Conservation (phyloP, 2,329 filamentous ascomycete species). For the Pseudogymnoascus sp. region DNA sequence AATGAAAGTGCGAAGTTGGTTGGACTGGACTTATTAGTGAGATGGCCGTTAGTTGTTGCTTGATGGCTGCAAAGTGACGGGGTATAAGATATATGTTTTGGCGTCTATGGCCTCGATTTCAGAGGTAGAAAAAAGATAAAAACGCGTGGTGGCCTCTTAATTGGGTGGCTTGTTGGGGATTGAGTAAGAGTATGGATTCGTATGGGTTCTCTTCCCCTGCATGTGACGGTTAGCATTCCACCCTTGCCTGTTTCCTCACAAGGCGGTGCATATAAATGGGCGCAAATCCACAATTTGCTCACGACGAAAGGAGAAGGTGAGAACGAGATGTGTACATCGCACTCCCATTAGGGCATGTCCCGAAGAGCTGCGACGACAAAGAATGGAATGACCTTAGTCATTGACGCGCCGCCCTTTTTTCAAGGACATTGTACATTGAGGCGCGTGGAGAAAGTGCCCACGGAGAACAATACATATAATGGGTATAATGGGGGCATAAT, state of each 20-base stretch:
- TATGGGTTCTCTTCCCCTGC: neutral
- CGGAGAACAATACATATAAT: neutral
- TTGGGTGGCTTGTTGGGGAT: neutral
- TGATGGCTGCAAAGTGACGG: neutral
- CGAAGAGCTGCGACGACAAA: neutral
- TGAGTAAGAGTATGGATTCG: neutral
- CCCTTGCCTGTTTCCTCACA: neutral
- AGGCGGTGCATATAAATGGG: neutral
- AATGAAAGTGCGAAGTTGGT: neutral
- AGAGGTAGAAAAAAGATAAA: neutral
- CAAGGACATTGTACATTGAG: too few relatives aligned
- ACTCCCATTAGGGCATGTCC: neutral
- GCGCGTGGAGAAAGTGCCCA: too few relatives aligned
- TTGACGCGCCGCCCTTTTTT: neutral
- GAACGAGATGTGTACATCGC: neutral
- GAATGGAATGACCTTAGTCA: neutral
- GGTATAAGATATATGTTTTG: neutral
- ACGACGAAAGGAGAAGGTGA: neutral
- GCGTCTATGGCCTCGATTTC: neutral
- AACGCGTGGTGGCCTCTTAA: neutral
- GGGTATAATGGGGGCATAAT: neutral
- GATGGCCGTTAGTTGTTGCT: neutral
- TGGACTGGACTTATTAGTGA: neutral
- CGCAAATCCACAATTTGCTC: neutral
- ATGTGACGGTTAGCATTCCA: neutral